These are phyloP conservation scores for Skeletonema menzelii DNA, from an alignment of 108 stramenopile genomes.

Conservation along the genomic window DNA sequence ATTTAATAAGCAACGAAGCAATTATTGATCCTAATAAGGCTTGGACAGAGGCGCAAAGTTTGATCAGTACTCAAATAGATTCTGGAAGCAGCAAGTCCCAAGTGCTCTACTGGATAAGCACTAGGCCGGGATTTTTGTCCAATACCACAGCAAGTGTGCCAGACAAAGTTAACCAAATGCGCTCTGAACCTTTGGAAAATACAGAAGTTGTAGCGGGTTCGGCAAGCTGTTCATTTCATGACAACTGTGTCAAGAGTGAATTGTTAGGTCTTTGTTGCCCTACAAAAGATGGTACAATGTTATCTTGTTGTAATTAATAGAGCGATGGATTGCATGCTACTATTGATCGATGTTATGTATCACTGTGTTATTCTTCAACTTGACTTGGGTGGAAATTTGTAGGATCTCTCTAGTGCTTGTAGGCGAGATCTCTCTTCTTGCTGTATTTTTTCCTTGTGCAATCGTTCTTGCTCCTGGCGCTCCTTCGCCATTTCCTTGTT, in stretches of 20 bases:
- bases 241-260: conserved; percentile 25
- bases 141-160: conserved; percentile 20
- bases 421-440: conserved; percentile 2
- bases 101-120: conserved; percentile 73
- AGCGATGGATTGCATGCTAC: neutral
- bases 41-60: conserved; percentile 68
- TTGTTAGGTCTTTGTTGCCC: conserved; percentile 63
- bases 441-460: neutral
- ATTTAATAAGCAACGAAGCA: conserved; percentile 66
- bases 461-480: neutral
- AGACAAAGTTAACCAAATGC: neutral
- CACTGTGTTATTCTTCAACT: neutral
- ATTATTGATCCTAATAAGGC: conserved; percentile 71
- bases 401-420: neutral
- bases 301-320: conserved; percentile 36
- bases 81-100: conserved; percentile 81
- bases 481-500: neutral
- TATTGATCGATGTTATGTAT: neutral
- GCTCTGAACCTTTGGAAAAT: neutral
- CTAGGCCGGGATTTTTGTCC: conserved; percentile 50
- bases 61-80: conserved; percentile 73
- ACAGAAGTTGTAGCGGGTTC: conserved; percentile 2
- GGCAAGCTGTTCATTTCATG: conserved; percentile 45
- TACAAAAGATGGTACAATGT: conserved; percentile 27
- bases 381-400: neutral